Conservation (phyloP, 169 alveolate species). For the Fabrea salina region DNA sequence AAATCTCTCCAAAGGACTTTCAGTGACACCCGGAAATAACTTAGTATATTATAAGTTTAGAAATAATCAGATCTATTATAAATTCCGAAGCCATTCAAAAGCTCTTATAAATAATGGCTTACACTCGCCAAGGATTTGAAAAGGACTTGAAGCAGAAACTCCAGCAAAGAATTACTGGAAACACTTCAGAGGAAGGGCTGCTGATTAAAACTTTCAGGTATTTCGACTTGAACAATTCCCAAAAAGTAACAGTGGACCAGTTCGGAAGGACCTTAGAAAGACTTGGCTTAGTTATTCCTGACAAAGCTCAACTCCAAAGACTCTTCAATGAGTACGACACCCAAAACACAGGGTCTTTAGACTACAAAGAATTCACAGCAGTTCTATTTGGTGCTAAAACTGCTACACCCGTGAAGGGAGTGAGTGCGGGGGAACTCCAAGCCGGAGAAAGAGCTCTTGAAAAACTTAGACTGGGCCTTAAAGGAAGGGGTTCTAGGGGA, state of each 20-base stretch:
- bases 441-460: constrained; percentile 11
- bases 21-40: no score
- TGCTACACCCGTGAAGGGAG: no score
- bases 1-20: no score
- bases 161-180: constrained; percentile 51
- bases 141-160: constrained; percentile 65
- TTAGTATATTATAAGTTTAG: constrained; percentile 50
- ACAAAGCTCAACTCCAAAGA: constrained; percentile 35
- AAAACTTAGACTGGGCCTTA: constrained; percentile 39
- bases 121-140: constrained; percentile 37
- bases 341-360: constrained; percentile 48
- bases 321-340: constrained; percentile 48
- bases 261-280: constrained; percentile 62
- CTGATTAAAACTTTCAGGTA: constrained; percentile 63
- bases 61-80: no score
- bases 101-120: neutral
- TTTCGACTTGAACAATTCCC: constrained; percentile 66
- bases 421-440: neutral
- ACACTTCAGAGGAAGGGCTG: constrained; percentile 54
- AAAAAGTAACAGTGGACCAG: constrained; percentile 50
- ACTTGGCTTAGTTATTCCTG: constrained; percentile 42
- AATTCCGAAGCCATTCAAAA: constrained; percentile 20
- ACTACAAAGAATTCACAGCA: constrained; percentile 55
- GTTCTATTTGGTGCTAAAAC: constrained; percentile 38
- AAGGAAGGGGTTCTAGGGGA: constrained; percentile 67